Percentiles rank a stretch among this genome's conserved stretches.
Evolutionary conservation across 1,284 basidiomycete genomes (phyloP).

Genomic region (Trichosporon sp.): DNA sequence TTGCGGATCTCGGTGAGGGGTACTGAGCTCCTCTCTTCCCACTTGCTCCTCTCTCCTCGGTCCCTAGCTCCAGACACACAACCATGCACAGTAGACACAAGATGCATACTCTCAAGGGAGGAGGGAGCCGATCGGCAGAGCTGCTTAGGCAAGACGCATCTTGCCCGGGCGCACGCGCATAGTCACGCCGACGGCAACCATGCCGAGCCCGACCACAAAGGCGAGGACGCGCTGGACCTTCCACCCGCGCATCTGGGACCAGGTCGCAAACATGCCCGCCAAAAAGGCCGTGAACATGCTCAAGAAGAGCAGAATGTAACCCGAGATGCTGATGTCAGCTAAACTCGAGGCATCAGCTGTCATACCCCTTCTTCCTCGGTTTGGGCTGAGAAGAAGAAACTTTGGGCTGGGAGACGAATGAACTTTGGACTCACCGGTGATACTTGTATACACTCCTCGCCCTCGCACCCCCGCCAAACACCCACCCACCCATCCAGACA

Average conservation of each 20-base stretch:
- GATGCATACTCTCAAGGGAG: neutral
- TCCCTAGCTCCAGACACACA: neutral
- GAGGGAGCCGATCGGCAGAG: too few relatives aligned
- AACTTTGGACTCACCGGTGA: constrained; percentile 45
- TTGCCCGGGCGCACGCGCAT: constrained; percentile 44
- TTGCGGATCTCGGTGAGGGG: constrained; percentile 44
- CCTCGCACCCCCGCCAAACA: constrained; percentile 41
- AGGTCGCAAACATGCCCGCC: constrained; percentile 48
- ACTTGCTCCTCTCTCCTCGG: too few relatives aligned
- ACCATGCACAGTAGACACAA: neutral
- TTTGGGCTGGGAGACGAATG: too few relatives aligned
- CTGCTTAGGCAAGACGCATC: constrained; percentile 37
- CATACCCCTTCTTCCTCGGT: too few relatives aligned
- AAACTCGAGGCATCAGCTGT: too few relatives aligned
- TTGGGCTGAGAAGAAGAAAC: too few relatives aligned
- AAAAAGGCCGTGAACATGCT: constrained; percentile 48
- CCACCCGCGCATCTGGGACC: constrained; percentile 33
- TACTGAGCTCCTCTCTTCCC: constrained; percentile 32
- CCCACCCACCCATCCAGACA: constrained; percentile 41
- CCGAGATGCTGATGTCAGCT: constrained; percentile 41
- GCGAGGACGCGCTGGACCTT: constrained; percentile 39
- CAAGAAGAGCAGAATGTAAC: constrained; percentile 49
- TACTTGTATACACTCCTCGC: constrained; percentile 54
- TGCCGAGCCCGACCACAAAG: constrained; percentile 47
- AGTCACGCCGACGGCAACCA: constrained; percentile 44